Conservation (phyloP, 441 rosid genomes). For the Erodium trifolium region DNA sequence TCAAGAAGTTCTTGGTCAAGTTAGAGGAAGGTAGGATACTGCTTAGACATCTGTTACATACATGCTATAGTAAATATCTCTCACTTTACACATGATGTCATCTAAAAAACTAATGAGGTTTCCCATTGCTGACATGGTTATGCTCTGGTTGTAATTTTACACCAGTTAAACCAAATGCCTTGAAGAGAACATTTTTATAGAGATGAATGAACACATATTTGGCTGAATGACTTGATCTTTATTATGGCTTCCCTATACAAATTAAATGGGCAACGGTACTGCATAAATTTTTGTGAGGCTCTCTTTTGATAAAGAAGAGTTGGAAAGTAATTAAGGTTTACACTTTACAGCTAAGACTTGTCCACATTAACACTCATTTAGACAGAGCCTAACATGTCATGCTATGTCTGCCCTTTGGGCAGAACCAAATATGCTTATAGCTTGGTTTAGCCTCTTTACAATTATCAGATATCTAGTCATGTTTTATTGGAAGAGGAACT, state of each 20-base stretch:
- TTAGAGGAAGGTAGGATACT: slow-evolving; percentile 69
- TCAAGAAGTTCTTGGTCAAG: slow-evolving; percentile 88
- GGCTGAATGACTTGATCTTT: background rate
- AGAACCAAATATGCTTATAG: background rate
- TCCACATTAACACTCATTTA: too few relatives aligned
- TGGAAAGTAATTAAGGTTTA: background rate
- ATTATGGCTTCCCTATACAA: background rate
- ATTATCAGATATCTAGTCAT: too few relatives aligned
- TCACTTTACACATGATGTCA: background rate
- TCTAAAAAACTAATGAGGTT: background rate
- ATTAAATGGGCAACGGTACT: background rate
- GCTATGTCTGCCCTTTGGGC: background rate
- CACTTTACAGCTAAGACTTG: too few relatives aligned
- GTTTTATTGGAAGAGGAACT: too few relatives aligned
- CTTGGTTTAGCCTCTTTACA: background rate
- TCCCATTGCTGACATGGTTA: background rate
- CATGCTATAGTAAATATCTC: background rate
- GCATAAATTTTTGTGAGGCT: background rate
- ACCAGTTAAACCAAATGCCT: background rate
- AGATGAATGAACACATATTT: background rate
- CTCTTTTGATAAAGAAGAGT: background rate
- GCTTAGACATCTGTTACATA: background rate
- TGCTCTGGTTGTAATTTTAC: background rate
- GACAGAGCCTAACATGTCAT: background rate
- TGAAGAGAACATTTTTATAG: background rate